Evolutionary conservation across 768 basidiomycete species (phyloP), one percentile per base, ranked within the genome.

Genomic region (Lentinula sp.): DNA sequence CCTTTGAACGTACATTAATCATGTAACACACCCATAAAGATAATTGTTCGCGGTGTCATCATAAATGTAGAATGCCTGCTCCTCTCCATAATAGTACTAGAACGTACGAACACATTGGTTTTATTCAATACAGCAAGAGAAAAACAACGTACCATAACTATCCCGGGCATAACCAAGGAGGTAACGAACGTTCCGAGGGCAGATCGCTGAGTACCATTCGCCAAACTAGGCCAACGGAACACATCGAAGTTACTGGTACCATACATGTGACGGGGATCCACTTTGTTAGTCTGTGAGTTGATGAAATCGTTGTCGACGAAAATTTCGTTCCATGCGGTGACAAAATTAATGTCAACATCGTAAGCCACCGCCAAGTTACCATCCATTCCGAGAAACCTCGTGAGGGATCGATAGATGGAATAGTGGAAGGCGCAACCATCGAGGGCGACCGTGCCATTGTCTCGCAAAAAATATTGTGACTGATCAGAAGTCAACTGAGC

Each of bases 221-320:
- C 84, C 66, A 97, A 71, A 73, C 89, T 86, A 3, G 92, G 93
- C 95, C 94, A 97, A 60, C 95, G 83, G 80, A 90, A 97, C 9
- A 97, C 84, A 78, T 97, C 95, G 76, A 96, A 96, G 70, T 97
- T 97, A 69, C 90, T 91, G 18, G 88, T 87, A 45, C 95, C 95
- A 69, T 81, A 94, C 89, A 95, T 85, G 73, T 97, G 95, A 63
- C 81, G 79, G 3, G 94, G 94, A 70, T 97, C 94, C 46, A 93
- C 74, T 8, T 67, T 3, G 60, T 85, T 85, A 0, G 79, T 86
- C 49, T 76, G 72, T 2, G 88, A 74, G 70, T 96, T 95, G 55
- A 96, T 62, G 67, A 96, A 87, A 68, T 97, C 95, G 68, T 96
- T 87, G 71, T 85, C 81, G 66, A 91, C 85, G 67, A 93, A 88